A percentile compares a stretch with the other conserved stretches of the same genome.
These are phyloP conservation scores for Leptographium lundbergii DNA, from an alignment of 2,329 filamentous ascomycete genomes.

Conservation along the genomic window DNA sequence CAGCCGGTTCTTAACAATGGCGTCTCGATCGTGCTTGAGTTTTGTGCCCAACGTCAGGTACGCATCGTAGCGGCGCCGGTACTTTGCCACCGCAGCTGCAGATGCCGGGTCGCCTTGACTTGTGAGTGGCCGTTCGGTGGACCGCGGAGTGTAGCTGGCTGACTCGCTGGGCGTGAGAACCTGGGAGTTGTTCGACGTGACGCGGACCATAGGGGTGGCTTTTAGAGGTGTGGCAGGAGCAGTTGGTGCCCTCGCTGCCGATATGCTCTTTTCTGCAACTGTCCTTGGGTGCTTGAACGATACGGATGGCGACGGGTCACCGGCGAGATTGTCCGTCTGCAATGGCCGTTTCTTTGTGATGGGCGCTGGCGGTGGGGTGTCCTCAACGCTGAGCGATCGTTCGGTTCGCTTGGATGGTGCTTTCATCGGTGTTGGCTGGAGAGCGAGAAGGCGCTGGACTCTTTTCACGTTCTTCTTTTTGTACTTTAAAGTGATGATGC, in stretches of 20 bases:
- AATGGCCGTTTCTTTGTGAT: constrained; percentile 37
- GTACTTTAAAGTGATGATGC: constrained; percentile 35
- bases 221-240: constrained; percentile 39
- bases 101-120: constrained; percentile 19
- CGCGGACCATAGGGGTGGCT: constrained; percentile 37
- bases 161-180: constrained; percentile 37
- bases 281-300: constrained; percentile 19
- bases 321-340: constrained; percentile 16
- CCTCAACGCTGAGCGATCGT: constrained; percentile 29
- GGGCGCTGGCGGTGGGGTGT: constrained; percentile 19
- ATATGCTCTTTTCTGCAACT: constrained; percentile 25
- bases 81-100: constrained; percentile 15
- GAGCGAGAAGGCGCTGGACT: constrained; percentile 32
- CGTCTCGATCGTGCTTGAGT: constrained; percentile 43
- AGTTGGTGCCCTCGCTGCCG: constrained; percentile 15
- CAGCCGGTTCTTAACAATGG: constrained; percentile 20
- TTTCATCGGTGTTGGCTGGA: constrained; percentile 26
- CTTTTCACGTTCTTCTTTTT: constrained; percentile 32
- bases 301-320: constrained; percentile 17
- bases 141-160: constrained; percentile 27
- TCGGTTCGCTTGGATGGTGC: constrained; percentile 24
- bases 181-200: constrained; percentile 39
- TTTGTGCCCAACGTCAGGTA: constrained; percentile 31
- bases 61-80: constrained; percentile 23
- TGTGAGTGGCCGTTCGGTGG: constrained; percentile 24